These are phyloP conservation scores for Corylus americana DNA, from an alignment of 306 rosid species.

Conservation along the genomic window DNA sequence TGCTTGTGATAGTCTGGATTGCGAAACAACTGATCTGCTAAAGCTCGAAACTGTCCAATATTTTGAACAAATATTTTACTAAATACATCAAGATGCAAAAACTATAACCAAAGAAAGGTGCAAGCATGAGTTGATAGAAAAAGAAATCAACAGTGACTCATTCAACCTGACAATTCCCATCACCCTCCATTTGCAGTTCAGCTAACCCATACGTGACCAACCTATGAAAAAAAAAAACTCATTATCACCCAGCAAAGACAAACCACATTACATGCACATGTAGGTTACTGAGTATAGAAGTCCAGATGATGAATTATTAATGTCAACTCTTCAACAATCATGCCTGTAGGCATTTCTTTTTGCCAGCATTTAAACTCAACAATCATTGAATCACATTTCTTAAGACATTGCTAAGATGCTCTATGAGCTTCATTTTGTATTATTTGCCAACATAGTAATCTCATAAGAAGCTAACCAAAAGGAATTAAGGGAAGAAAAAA, in stretches of 20 bases:
- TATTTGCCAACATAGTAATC: neutral
- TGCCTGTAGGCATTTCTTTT: slow-evolving; percentile 1
- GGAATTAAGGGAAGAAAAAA: neutral
- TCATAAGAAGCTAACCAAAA: neutral
- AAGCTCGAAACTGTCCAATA: slow-evolving; percentile 83
- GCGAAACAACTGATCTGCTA: slow-evolving; percentile 92
- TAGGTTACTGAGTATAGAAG: neutral
- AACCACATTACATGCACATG: slow-evolving; percentile 12
- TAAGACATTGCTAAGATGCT: neutral
- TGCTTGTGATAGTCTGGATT: slow-evolving; percentile 88
- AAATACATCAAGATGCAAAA: slow-evolving; percentile 21
- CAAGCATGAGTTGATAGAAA: slow-evolving; percentile 18
- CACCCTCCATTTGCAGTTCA: slow-evolving; percentile 96
- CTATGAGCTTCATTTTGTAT: neutral
- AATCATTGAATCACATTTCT: slow-evolving; percentile 7
- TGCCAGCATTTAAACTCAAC: neutral
- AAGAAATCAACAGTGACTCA: slow-evolving; percentile 8
- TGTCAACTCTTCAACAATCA: slow-evolving; percentile 9
- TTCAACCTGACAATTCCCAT: slow-evolving; percentile 97
- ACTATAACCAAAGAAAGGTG: neutral
- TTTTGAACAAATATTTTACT: slow-evolving; percentile 25
- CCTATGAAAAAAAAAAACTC: slow-evolving; percentile 44
- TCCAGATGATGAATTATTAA: neutral
- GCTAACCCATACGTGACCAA: slow-evolving; percentile 77
- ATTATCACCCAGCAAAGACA: slow-evolving; percentile 21